Evolutionary conservation across 345 rosid genomes (phyloP), one percentile per base, ranked within the genome.

Genomic region (Acer saccharum): DNA sequence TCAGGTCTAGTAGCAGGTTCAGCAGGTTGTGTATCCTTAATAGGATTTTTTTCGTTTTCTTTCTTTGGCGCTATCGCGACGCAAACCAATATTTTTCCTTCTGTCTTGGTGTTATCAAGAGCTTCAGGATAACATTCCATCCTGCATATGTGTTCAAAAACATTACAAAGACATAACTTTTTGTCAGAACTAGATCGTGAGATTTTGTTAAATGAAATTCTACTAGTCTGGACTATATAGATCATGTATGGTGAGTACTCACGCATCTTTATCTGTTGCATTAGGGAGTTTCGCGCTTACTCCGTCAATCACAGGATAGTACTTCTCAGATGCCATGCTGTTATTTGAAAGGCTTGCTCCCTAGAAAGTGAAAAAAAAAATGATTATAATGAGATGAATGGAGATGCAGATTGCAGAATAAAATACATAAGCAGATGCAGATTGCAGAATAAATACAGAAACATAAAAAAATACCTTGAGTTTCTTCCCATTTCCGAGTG

Each of bases 401-500:
- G 39, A 4, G 39, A 35, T 35, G 39, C 6, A 35, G 39, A 35
- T 35, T 35, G 5, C 1, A 35, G 39, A 65, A 11, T 35, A 32
- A 32, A 3, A 65, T 6, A 20, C 2, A 0, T 21, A 62, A 20
- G 29, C 10, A 7, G 3, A 4, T 13, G 17, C 5, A 35, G 39
- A 35, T 35, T 77, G 32, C 5, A 64, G 2, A 65, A 10, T 9
- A 35, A 65, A 32, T 13, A 29, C 3, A 29, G 0, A 27, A 13
- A 27, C 20, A 2, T 8, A 18, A 60, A 25, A 54, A 72, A 25
- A 54, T 74, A 93, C 98, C 97, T 88, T 86, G 72, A 82, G 71
- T 44, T 68, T 74, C 71, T 65, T 69, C 7, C 84, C 82, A 76
- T 86, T 84, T n/a, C 84, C 88, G 1, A 94, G 91, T 13, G 80